Base-by-base conservation (phyloP, 1,284 basidiomycete species). In the Sporisorium graminicola region DNA sequence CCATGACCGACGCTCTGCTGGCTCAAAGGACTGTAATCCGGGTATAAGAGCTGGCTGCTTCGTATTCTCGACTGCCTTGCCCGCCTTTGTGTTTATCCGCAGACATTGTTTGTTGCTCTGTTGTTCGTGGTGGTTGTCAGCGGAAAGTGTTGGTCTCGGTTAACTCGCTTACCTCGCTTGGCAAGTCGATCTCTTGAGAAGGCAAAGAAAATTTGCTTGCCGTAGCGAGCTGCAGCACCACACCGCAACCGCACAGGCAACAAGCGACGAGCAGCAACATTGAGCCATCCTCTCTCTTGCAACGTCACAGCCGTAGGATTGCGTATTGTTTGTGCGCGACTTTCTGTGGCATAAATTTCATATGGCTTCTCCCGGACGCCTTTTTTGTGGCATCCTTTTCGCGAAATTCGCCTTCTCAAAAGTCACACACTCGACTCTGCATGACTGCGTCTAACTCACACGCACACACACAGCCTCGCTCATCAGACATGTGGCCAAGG, bases 111-210 rank as follows among this genome's bases (percentile, higher is more conserved):
- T 46, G 46, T 49, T 66, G 53, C 40, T 33, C 27, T 47, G 46
- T 33, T 58, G 14, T 59, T 51, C 35, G 29, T 42, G 31, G 24
- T 54, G 4, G 12, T n/a, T 49, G 43, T 33, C 42, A 63, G 56
- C 51, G 40, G 42, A 49, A n/a, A 51, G 61, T 64, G 67, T 65
- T 70, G 67, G 61, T 64, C 67, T 70, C 67, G 67, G 46, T 31
- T 55, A 44, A 43, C 16, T 40, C 37, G 37, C 37, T 40, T n/a
- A 43, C n/a, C 22, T 55, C 53, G 53, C 53, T 31, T 35, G 24
- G 40, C 22, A n/a, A 31, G 53, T 35, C 53, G 40, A 55, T 55
- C 40, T 43, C 53, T 55, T 26, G 27, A n/a, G 44, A 18, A 7
- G 40, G n/a, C 18, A 31, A 29, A 27, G 22, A 43, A 42, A 53